Conservation (phyloP, 176 grass and related monocot genomes). For the Triticum timopheevii region DNA sequence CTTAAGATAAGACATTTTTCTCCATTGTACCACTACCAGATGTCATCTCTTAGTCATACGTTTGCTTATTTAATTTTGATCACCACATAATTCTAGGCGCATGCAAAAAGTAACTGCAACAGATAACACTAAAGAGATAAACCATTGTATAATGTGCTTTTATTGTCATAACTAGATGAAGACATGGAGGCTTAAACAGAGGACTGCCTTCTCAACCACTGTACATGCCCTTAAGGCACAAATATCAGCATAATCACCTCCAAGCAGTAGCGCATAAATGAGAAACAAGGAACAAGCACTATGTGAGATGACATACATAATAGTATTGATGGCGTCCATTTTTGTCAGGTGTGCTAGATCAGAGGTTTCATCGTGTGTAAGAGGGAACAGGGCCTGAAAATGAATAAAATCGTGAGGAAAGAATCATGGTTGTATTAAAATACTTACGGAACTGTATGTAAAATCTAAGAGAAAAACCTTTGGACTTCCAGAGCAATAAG, state of each 20-base stretch:
- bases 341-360: slow-evolving; percentile 64
- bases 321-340: slow-evolving; percentile 59
- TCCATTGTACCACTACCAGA: background rate
- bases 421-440: slow-evolving; percentile 18
- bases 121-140: background rate
- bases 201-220: background rate
- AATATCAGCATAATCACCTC: slow-evolving; percentile 22
- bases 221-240: background rate
- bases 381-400: slow-evolving; percentile 40
- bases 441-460: slow-evolving; percentile 7
- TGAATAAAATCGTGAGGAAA: slow-evolving; percentile 14
- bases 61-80: background rate
- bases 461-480: slow-evolving; percentile 53
- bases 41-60: background rate
- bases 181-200: background rate
- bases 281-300: background rate
- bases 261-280: background rate
- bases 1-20: background rate
- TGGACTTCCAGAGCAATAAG: slow-evolving; percentile 54
- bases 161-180: too few relatives aligned
- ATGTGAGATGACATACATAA: slow-evolving; percentile 53
- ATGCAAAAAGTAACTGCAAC: background rate
- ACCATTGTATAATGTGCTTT: too few relatives aligned
- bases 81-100: background rate
- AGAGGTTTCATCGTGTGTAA: slow-evolving; percentile 50